Conservation (phyloP, 352 stramenopile species). For the Pythium oligandrum region DNA sequence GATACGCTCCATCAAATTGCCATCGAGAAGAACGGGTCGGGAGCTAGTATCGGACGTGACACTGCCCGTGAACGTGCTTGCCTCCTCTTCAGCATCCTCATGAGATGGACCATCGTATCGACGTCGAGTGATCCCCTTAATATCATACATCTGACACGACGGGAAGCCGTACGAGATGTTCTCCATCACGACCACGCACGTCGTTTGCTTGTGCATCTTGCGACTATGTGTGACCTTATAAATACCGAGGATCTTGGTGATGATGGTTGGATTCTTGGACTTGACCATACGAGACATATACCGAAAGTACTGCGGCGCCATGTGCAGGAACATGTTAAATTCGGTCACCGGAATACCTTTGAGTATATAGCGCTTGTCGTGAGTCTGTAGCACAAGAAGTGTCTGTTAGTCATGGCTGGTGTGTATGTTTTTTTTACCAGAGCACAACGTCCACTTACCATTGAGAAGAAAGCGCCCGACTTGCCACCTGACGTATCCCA, state of each 20-base stretch:
- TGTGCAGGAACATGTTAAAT: constrained; percentile 90
- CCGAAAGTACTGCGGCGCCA: constrained; percentile 85
- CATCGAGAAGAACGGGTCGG: constrained; percentile 72
- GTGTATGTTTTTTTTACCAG: no score
- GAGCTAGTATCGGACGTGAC: constrained; percentile 6
- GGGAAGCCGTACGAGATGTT: constrained; percentile 79
- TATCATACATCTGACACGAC: constrained; percentile 79
- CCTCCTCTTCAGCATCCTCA: constrained; percentile 7
- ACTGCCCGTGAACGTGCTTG: background rate
- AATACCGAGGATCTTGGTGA: constrained; percentile 81
- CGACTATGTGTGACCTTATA: constrained; percentile 72
- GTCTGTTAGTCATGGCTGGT: no score
- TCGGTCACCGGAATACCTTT: constrained; percentile 84
- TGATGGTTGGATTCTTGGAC: constrained; percentile 49
- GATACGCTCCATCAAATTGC: constrained; percentile 76
- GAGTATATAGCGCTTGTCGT: constrained; percentile 81
- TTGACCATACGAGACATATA: constrained; percentile 73
- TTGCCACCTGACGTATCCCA: constrained; percentile 82
- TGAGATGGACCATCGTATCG: constrained; percentile 48
- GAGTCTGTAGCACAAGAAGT: constrained; percentile 29
- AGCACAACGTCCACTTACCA: constrained; percentile 31
- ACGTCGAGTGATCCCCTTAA: constrained; percentile 80
- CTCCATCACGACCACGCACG: constrained; percentile 86
- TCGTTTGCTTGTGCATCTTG: constrained; percentile 65
- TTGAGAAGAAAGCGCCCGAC: constrained; percentile 81